Evolutionary conservation across 2,329 filamentous ascomycete species (phyloP), one percentile per base, ranked within the genome.

Genomic region (Pyrenophora tritici-repentis): DNA sequence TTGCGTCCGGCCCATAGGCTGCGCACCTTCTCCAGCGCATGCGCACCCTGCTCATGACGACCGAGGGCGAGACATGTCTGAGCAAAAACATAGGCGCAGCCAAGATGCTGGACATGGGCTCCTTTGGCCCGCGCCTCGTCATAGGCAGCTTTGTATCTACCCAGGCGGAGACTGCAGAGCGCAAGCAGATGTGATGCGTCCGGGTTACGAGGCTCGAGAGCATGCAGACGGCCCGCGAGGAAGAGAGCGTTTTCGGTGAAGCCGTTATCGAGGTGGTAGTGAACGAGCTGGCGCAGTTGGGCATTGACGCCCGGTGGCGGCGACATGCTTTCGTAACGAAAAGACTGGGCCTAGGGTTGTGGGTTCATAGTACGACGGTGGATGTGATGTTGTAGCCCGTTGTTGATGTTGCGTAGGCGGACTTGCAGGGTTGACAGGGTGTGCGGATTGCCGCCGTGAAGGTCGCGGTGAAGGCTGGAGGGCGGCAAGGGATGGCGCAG

Each of bases 201-300:
- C 51, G 84, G 81, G 16, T 87, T 89, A 65, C 89, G 86, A 18
- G 88, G 85, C 65, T 97, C 93, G 64, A 93, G 89, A 42, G 91
- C 92, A 56, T 86, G 83, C 16, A 97, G 83, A 59, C 94, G 86
- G 68, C 93, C 90, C 53, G 94, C 89, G 55, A 96, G 90, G 77
- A 99, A 99, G 35, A 96, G 86, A 49, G 94, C 94, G 71, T 96
- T 97, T 48, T 92, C 86, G 69, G 89, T 82, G 32, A 92, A 85
- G 68, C 91, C 87, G 71, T 96, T 96, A 79, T 99, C 94, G 73
- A 99, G 86, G 70, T 87, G 82, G 71, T 88, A 87, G 76, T 85
- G 86, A 56, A 88, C 82, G 41, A 87, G 78, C 63, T 87, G 83
- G 66, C 84, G 79, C 65, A 88, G 78, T 72, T 88, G 85, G 60